Percentiles rank a stretch among this genome's conserved stretches.
phyloP scores from a whole-genome alignment of 2,329 filamentous ascomycete genomes.

The Aspergillus sergii region DNA sequence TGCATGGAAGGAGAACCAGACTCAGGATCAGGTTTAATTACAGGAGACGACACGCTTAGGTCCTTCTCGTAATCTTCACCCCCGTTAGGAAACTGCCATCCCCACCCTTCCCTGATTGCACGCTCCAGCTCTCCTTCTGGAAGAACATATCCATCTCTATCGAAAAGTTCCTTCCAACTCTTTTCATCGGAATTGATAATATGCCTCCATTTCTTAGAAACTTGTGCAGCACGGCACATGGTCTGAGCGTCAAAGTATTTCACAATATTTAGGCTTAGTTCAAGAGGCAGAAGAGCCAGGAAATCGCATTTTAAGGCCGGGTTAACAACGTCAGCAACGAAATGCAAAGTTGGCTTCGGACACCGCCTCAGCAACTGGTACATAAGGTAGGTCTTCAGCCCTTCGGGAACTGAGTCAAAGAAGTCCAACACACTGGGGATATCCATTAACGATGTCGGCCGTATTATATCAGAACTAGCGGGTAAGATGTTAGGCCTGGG shows the following conservation, averaged over 20 bases:
- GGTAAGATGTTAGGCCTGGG: constrained; percentile 14
- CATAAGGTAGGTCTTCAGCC: constrained; percentile 95
- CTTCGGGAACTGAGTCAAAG: constrained; percentile 87
- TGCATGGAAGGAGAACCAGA: constrained; percentile 23
- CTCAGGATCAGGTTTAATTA: constrained; percentile 44
- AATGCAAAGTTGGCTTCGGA: constrained; percentile 81
- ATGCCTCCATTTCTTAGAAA: constrained; percentile 91
- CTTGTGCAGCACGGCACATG: constrained; percentile 86
- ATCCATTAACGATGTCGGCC: constrained; percentile 62
- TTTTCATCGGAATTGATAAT: constrained; percentile 92
- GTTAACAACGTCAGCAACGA: constrained; percentile 88
- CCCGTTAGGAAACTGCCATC: constrained; percentile 87
- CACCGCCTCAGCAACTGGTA: constrained; percentile 91
- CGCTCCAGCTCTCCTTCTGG: constrained; percentile 80
- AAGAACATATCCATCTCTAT: constrained; percentile 77
- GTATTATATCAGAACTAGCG: constrained; percentile 26
- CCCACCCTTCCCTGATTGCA: constrained; percentile 91
- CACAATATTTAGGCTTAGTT: constrained; percentile 84
- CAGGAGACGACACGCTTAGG: constrained; percentile 59
- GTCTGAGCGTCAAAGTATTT: constrained; percentile 83
- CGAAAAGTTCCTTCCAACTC: constrained; percentile 91
- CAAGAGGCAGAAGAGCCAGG: constrained; percentile 76
- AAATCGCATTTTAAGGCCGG: constrained; percentile 95
- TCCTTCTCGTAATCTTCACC: constrained; percentile 78
- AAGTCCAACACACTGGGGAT: constrained; percentile 84